Conservation (phyloP, 164 flowering plant genomes). For the Vitis labrusca region DNA sequence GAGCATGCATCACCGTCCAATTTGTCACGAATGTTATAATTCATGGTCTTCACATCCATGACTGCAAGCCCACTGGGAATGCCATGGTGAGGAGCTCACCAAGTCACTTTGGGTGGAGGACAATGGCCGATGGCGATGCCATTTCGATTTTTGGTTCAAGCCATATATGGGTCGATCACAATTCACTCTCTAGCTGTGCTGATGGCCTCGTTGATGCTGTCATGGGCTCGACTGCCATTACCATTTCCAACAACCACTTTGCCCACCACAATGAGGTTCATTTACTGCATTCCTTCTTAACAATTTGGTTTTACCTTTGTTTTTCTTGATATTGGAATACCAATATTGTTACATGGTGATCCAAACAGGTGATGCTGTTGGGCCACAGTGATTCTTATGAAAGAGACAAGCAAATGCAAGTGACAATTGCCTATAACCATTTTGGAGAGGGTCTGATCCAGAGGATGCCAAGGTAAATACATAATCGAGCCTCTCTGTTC, state of each 20-base stretch:
- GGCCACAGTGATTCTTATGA: constrained; percentile 90
- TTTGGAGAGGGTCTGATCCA: constrained; percentile 95
- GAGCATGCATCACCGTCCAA: constrained; percentile 64
- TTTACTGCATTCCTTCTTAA: background rate
- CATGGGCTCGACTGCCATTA: constrained; percentile 95
- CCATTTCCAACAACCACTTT: constrained; percentile 84
- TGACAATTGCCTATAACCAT: constrained; percentile 95
- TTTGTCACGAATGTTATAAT: constrained; percentile 58
- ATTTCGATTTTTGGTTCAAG: constrained; percentile 87
- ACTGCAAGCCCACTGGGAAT: constrained; percentile 67
- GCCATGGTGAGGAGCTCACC: constrained; percentile 76
- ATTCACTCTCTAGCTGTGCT: constrained; percentile 83
- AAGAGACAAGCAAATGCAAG: constrained; percentile 92
- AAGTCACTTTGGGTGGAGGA: constrained; percentile 62
- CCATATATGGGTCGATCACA: constrained; percentile 96
- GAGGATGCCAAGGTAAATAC: constrained; percentile 92
- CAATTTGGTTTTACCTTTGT: background rate
- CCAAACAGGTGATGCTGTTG: constrained; percentile 77
- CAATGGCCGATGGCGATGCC: constrained; percentile 81
- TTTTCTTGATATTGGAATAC: background rate
- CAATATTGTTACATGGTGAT: background rate
- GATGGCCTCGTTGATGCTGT: constrained; percentile 97
- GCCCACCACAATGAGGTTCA: constrained; percentile 95
- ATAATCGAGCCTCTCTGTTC: background rate
- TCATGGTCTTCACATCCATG: constrained; percentile 66